Evolutionary conservation across 225 moss, liverwort and hornwort species (phyloP).

Genomic region (Pleurozium schreberi): DNA sequence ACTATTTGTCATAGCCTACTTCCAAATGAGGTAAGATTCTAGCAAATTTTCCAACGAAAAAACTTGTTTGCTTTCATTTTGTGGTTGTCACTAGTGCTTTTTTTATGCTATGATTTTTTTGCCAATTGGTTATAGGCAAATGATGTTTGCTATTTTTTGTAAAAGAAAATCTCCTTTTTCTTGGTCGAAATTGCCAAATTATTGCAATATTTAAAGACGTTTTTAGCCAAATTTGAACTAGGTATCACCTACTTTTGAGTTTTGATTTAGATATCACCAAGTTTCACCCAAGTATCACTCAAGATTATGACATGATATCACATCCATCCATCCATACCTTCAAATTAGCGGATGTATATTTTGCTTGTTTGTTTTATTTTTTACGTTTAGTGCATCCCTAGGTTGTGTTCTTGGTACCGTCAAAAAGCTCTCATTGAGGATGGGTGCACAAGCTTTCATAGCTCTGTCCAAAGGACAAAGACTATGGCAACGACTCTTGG

Average conservation of each 20-base stretch:
- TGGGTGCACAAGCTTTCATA: too few relatives aligned
- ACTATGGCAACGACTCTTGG: too few relatives aligned
- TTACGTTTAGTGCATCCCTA: too few relatives aligned
- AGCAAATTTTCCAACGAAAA: rapidly evolving
- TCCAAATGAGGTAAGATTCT: neutral
- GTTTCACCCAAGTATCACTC: too few relatives aligned
- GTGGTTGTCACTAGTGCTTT: rapidly evolving
- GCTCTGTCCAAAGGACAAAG: too few relatives aligned
- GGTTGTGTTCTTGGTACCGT: too few relatives aligned
- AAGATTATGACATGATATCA: too few relatives aligned
- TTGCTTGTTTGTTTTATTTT: too few relatives aligned
- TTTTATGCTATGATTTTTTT: neutral
- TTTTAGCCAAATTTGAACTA: neutral
- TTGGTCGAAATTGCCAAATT: neutral
- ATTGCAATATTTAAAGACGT: neutral
- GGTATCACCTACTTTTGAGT: neutral
- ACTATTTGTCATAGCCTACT: neutral
- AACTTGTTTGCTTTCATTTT: neutral
- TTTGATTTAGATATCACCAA: neutral
- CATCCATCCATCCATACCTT: too few relatives aligned
- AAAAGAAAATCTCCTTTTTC: neutral
- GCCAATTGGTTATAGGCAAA: neutral
- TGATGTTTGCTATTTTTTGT: too few relatives aligned
- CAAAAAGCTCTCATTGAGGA: too few relatives aligned
- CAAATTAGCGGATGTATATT: too few relatives aligned